Conservation (phyloP, 1,284 basidiomycete species). For the Cryptococcus sp. region DNA sequence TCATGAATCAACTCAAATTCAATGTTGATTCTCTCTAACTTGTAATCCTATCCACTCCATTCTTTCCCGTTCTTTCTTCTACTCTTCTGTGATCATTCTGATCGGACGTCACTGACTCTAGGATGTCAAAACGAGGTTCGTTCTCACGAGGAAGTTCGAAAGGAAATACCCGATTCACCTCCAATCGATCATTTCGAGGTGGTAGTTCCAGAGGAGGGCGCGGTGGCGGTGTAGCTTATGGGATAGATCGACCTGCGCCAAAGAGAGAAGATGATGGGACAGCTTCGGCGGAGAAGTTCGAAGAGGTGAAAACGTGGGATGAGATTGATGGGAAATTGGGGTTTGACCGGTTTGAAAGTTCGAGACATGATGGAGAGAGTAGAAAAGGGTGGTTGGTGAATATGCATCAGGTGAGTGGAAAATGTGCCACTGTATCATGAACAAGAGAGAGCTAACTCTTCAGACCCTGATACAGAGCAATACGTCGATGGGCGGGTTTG, state of each 20-base stretch:
- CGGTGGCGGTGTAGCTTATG: slow-evolving; percentile 23
- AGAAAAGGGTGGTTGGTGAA: slow-evolving; percentile 93
- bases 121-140: background rate
- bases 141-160: slow-evolving; percentile 31
- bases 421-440: background rate
- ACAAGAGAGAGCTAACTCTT: background rate
- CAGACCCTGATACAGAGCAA: slow-evolving; percentile 81
- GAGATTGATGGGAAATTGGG: slow-evolving; percentile 93
- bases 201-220: background rate
- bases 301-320: slow-evolving; percentile 67
- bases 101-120: background rate
- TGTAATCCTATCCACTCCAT: too few relatives aligned
- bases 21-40: too few relatives aligned
- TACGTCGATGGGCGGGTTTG: slow-evolving; percentile 71
- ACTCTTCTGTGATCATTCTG: background rate
- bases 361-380: slow-evolving; percentile 56
- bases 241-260: slow-evolving; percentile 48
- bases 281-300: slow-evolving; percentile 73
- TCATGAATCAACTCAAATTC: too few relatives aligned
- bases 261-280: slow-evolving; percentile 82
- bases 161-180: slow-evolving; percentile 44
- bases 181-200: slow-evolving; percentile 19
- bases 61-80: background rate
- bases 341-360: slow-evolving; percentile 66
- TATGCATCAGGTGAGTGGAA: slow-evolving; percentile 82